Evolutionary conservation across 2,329 filamentous ascomycete genomes (phyloP).

Genomic region (Paracoccidioides lutzii): DNA sequence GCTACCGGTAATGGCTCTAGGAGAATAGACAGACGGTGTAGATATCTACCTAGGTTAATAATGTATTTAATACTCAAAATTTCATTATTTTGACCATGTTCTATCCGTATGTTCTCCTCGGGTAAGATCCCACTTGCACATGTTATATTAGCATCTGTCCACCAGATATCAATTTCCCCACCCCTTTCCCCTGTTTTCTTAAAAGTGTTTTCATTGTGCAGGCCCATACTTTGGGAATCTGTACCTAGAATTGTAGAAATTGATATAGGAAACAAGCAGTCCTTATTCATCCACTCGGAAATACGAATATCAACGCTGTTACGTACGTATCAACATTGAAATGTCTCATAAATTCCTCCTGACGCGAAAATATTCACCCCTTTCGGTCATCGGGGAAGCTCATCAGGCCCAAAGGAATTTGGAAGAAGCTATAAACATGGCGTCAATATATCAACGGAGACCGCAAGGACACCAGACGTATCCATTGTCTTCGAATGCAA

Average conservation of each 20-base stretch:
- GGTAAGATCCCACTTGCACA: background rate
- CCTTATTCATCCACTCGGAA: background rate
- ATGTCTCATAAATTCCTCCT: background rate
- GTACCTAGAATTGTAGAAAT: background rate
- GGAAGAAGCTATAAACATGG: slow-evolving; percentile 45
- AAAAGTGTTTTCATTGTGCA: too few species aligned
- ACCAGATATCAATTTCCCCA: background rate
- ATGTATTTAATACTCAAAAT: background rate
- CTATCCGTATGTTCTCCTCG: background rate
- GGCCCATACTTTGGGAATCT: background rate
- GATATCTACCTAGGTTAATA: background rate
- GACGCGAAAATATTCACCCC: background rate
- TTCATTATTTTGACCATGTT: background rate
- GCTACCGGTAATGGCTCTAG: background rate
- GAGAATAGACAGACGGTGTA: background rate
- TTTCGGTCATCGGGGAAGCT: slow-evolving; percentile 28
- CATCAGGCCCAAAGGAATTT: slow-evolving; percentile 54
- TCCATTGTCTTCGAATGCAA: background rate
- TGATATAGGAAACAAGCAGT: background rate
- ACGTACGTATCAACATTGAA: background rate
- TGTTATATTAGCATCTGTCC: background rate
- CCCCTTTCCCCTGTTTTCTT: background rate
- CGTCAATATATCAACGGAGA: background rate
- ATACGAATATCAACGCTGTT: background rate
- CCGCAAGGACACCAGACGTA: background rate